phyloP scores from a whole-genome alignment of 805 yeast genomes.

The Lachancea thermotolerans region DNA sequence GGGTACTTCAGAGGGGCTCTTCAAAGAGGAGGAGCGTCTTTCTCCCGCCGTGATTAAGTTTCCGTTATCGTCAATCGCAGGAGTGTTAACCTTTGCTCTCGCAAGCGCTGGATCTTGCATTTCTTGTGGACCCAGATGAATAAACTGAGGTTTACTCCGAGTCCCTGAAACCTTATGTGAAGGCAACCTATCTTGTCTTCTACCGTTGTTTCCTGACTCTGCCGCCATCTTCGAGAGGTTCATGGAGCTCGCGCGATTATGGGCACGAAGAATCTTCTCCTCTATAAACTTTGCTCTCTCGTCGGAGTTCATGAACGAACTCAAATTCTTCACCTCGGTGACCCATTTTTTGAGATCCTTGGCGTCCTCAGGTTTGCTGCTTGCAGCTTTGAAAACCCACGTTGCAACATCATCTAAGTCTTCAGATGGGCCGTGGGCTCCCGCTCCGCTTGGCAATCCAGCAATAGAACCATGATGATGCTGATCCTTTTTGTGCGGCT shows the following conservation, averaged over 20 bases:
- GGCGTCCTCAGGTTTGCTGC: constrained; percentile 36
- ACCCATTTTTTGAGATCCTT: constrained; percentile 47
- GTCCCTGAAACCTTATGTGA: not conserved
- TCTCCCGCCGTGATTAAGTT: constrained; percentile 30
- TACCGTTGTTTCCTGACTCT: constrained; percentile 1
- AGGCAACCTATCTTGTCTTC: not conserved
- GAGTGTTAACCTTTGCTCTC: constrained; percentile 28
- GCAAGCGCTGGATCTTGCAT: constrained; percentile 8
- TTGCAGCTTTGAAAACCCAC: constrained; percentile 25
- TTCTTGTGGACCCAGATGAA: constrained; percentile 16
- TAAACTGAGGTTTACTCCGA: constrained; percentile 23
- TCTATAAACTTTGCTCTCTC: constrained; percentile 46
- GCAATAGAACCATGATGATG: not conserved
- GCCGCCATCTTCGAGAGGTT: constrained; percentile 5
- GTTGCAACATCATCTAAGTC: constrained; percentile 14
- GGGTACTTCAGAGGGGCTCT: constrained; percentile 1
- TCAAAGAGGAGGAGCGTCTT: constrained; percentile 13
- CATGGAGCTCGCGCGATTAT: constrained; percentile 7
- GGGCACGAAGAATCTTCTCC: constrained; percentile 27
- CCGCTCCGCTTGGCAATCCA: constrained; percentile 1
- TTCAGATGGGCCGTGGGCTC: constrained; percentile 9
- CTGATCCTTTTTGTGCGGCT: constrained; percentile 3
- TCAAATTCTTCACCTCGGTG: constrained; percentile 47
- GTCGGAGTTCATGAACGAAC: constrained; percentile 39
- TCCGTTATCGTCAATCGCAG: constrained; percentile 35